These are phyloP conservation scores for Neoboletus magnificus DNA, from an alignment of 768 basidiomycete species.

Conservation along the genomic window DNA sequence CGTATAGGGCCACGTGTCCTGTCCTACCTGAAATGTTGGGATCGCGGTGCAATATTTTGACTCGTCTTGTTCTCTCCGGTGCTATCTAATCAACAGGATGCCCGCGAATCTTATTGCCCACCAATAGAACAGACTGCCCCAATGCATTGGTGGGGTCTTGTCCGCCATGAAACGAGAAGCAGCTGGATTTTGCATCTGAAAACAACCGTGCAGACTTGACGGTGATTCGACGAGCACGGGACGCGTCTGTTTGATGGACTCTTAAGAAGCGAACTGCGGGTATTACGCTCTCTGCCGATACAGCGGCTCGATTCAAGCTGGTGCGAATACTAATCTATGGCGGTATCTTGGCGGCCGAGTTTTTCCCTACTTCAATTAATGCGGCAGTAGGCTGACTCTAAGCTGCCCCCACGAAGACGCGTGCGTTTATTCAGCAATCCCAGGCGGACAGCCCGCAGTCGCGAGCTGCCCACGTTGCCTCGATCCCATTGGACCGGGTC, in stretches of 20 bases:
- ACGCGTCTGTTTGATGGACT: conserved; percentile 46
- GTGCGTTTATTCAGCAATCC: neutral
- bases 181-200: neutral
- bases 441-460: neutral
- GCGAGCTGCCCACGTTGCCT: conserved; percentile 6
- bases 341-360: conserved; percentile 3
- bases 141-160: neutral
- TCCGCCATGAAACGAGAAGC: neutral
- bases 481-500: neutral
- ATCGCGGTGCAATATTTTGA: conserved; percentile 13
- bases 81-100: conserved; percentile 14
- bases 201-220: neutral
- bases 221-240: conserved; percentile 35
- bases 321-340: neutral
- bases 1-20: conserved; percentile 1
- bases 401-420: conserved; percentile 4
- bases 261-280: conserved; percentile 18
- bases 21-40: conserved; percentile 12
- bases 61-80: conserved; percentile 5
- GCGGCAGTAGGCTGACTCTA: conserved; percentile 5
- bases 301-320: neutral
- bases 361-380: neutral
- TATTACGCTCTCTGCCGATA: neutral
- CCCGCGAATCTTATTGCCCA: neutral
- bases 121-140: neutral